These are phyloP conservation scores for Amanita polypyramis DNA, from an alignment of 768 basidiomycete species.

Conservation along the genomic window DNA sequence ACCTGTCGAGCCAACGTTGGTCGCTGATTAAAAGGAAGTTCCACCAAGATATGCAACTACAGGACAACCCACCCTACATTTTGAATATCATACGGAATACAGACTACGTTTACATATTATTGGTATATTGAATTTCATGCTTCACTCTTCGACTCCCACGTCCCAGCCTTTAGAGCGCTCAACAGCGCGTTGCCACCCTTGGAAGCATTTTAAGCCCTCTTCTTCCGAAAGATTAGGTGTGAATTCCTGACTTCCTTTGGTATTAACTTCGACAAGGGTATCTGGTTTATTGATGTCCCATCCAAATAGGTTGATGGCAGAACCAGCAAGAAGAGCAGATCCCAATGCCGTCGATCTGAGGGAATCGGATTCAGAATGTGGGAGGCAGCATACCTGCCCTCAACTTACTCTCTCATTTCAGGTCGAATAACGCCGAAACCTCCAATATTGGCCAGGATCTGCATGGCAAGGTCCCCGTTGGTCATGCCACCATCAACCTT, in stretches of 20 bases:
- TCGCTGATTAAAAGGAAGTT: no score
- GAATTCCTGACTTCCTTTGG: slow-evolving; percentile 69
- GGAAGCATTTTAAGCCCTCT: slow-evolving; percentile 56
- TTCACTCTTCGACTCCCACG: slow-evolving; percentile 29
- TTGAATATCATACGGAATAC: no score
- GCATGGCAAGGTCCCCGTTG: slow-evolving; percentile 85
- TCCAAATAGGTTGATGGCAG: slow-evolving; percentile 79
- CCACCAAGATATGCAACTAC: no score
- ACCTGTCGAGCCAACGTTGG: no score
- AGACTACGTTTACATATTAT: no score
- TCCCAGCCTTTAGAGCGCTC: slow-evolving; percentile 81
- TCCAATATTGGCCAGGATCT: slow-evolving; percentile 77
- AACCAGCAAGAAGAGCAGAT: slow-evolving; percentile 86
- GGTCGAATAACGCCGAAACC: slow-evolving; percentile 90
- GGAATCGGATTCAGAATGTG: not conserved
- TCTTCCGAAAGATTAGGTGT: slow-evolving; percentile 39
- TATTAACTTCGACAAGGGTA: slow-evolving; percentile 80
- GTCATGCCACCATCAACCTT: slow-evolving; percentile 99
- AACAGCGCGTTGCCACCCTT: slow-evolving; percentile 83
- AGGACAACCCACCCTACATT: no score
- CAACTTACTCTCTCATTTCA: slow-evolving; percentile 88
- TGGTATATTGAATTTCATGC: no score
- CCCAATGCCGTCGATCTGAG: slow-evolving; percentile 90
- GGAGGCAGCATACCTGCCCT: not conserved
- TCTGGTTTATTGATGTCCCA: slow-evolving; percentile 85